Percentiles rank a stretch among this genome's conserved stretches.
These are phyloP conservation scores for Claviceps sp. DNA, from an alignment of 2,329 filamentous ascomycete species.

Conservation along the genomic window DNA sequence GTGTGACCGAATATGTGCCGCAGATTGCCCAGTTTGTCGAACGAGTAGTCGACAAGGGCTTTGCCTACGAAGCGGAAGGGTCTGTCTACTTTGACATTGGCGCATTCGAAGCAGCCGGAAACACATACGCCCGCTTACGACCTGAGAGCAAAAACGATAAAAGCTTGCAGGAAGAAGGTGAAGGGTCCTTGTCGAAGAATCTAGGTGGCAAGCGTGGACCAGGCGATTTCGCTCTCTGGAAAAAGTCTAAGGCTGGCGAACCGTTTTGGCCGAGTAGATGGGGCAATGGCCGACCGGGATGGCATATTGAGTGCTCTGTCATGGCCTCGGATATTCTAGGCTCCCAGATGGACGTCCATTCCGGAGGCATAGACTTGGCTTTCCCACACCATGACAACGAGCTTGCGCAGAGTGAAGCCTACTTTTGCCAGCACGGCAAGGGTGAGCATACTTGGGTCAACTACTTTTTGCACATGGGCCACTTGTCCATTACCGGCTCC, in stretches of 20 bases:
- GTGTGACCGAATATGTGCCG: slow-evolving; percentile 84
- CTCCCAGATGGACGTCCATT: slow-evolving; percentile 79
- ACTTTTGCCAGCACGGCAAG: slow-evolving; percentile 45
- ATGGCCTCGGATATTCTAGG: slow-evolving; percentile 90
- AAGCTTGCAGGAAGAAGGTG: slow-evolving; percentile 73
- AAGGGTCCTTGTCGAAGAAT: slow-evolving; percentile 61
- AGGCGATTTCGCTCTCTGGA: slow-evolving; percentile 89
- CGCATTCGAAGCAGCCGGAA: slow-evolving; percentile 71
- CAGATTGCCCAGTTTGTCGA: slow-evolving; percentile 80
- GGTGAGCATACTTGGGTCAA: slow-evolving; percentile 70
- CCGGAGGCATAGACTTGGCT: slow-evolving; percentile 78
- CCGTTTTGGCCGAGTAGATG: slow-evolving; percentile 81
- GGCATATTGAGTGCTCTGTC: slow-evolving; percentile 94
- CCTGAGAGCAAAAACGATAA: slow-evolving; percentile 79
- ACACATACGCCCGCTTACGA: slow-evolving; percentile 72
- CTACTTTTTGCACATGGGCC: slow-evolving; percentile 93
- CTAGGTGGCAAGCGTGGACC: slow-evolving; percentile 55
- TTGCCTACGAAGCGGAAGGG: slow-evolving; percentile 68
- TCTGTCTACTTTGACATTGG: slow-evolving; percentile 91
- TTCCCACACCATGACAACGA: slow-evolving; percentile 94
- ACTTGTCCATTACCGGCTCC: slow-evolving; percentile 68
- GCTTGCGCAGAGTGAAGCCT: slow-evolving; percentile 80
- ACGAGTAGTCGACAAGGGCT: slow-evolving; percentile 70
- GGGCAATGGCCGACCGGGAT: slow-evolving; percentile 79
- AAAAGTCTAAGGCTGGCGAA: slow-evolving; percentile 81